Conservation (phyloP, 495 filamentous ascomycete genomes). For the Pyrenula massariospora region DNA sequence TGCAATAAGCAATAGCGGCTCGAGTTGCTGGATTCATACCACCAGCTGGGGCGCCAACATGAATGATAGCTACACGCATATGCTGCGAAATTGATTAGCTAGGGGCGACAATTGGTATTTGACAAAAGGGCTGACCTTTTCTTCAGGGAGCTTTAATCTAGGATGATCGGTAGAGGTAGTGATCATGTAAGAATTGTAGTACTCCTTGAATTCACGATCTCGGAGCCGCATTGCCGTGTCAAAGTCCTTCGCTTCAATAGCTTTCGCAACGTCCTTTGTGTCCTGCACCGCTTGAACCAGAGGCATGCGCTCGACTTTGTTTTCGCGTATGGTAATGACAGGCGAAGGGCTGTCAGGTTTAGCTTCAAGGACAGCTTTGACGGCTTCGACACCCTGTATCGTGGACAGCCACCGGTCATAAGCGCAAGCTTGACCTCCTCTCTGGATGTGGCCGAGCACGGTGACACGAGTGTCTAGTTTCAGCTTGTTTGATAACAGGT, state of each 20-base stretch:
- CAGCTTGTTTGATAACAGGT: slow-evolving; percentile 69
- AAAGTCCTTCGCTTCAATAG: slow-evolving; percentile 75
- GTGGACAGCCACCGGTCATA: slow-evolving; percentile 93
- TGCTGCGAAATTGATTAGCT: slow-evolving; percentile 32
- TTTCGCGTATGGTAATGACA: slow-evolving; percentile 92
- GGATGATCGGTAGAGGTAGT: slow-evolving; percentile 66
- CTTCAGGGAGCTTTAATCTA: slow-evolving; percentile 48
- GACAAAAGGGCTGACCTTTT: slow-evolving; percentile 45
- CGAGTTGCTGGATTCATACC: slow-evolving; percentile 98
- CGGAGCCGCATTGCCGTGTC: slow-evolving; percentile 72
- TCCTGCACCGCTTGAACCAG: slow-evolving; percentile 77
- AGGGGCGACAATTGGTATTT: neutral
- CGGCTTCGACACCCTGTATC: slow-evolving; percentile 90
- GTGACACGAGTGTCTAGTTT: slow-evolving; percentile 88
- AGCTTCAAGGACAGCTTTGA: slow-evolving; percentile 88
- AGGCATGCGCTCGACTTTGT: slow-evolving; percentile 87
- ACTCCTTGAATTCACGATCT: slow-evolving; percentile 90
- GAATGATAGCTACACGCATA: slow-evolving; percentile 90
- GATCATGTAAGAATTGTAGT: slow-evolving; percentile 78
- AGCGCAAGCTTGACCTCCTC: slow-evolving; percentile 82
- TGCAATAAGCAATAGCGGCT: slow-evolving; percentile 89
- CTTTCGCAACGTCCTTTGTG: slow-evolving; percentile 71
- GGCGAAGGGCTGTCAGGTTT: slow-evolving; percentile 82
- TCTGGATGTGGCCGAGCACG: slow-evolving; percentile 89
- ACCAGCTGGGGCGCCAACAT: slow-evolving; percentile 95